phyloP scores from a whole-genome alignment of 169 alveolate genomes.

The Cryptosporidium canis region DNA sequence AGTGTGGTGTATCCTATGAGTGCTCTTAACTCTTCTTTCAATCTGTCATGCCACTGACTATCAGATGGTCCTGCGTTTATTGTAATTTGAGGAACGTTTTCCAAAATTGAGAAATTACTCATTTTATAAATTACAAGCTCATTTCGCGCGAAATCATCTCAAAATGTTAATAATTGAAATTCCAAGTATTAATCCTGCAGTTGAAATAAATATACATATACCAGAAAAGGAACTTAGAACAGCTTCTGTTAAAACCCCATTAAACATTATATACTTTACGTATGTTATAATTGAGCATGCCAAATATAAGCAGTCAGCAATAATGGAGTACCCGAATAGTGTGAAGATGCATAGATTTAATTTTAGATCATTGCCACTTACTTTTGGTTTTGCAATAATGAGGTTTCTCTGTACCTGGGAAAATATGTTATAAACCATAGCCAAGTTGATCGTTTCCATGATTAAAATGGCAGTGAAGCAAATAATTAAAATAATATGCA shows the following conservation, averaged over 20 bases:
- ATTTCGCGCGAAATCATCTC: not conserved
- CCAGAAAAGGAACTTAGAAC: constrained; percentile 30
- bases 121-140: not conserved
- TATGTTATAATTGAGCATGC: not conserved
- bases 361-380: not conserved
- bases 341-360: not conserved
- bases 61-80: constrained; percentile 93
- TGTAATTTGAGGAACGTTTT: constrained; percentile 85
- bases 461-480: not conserved
- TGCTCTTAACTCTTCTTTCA: constrained; percentile 92
- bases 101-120: not conserved
- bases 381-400: not conserved
- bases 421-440: not conserved
- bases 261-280: not conserved
- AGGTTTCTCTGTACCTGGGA: not conserved
- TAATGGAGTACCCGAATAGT: not conserved
- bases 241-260: not conserved
- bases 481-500: not conserved
- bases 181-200: not conserved
- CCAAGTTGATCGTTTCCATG: not conserved
- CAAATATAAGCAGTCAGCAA: not conserved
- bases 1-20: constrained; percentile 89
- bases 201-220: constrained; percentile 3
- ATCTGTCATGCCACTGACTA: constrained; percentile 83
- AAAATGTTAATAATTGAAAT: not conserved